phyloP scores from a whole-genome alignment of 441 rosid species.

The Populus tomentosa region DNA sequence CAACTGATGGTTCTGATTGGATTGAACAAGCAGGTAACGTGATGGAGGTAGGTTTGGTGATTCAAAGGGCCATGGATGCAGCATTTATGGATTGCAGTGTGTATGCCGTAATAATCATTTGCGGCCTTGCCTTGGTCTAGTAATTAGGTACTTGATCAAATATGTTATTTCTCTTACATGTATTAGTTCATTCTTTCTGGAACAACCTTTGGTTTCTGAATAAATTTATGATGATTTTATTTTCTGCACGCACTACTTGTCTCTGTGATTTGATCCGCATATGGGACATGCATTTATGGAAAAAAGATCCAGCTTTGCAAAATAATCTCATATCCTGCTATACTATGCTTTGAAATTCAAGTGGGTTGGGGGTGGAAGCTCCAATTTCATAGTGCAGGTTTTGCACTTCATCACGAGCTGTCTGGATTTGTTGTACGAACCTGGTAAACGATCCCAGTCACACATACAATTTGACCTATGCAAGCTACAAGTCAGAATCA shows the following conservation, averaged over 20 bases:
- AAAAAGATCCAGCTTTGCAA: neutral
- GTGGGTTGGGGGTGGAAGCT: neutral
- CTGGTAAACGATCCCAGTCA: neutral
- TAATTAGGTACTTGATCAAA: constrained; percentile 13
- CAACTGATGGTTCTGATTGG: constrained; percentile 37
- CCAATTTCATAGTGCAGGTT: neutral
- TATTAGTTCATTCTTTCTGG: neutral
- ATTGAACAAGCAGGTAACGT: constrained; percentile 53
- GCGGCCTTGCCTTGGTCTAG: constrained; percentile 47
- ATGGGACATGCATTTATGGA: neutral
- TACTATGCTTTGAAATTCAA: neutral
- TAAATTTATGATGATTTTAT: neutral
- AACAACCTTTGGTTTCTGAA: neutral
- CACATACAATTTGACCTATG: neutral
- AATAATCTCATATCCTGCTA: neutral
- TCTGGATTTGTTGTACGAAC: neutral
- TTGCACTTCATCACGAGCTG: neutral
- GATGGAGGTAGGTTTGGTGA: constrained; percentile 56
- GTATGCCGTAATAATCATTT: constrained; percentile 49
- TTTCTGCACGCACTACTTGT: neutral
- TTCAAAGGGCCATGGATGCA: constrained; percentile 64
- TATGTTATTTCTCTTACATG: neutral
- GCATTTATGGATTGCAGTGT: constrained; percentile 66
- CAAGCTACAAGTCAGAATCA: too few relatives aligned
- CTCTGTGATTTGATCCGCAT: neutral